Evolutionary conservation across 805 yeast species (phyloP), one percentile per base, ranked within the genome.

Genomic region (Nakazawaea ambrosiae): DNA sequence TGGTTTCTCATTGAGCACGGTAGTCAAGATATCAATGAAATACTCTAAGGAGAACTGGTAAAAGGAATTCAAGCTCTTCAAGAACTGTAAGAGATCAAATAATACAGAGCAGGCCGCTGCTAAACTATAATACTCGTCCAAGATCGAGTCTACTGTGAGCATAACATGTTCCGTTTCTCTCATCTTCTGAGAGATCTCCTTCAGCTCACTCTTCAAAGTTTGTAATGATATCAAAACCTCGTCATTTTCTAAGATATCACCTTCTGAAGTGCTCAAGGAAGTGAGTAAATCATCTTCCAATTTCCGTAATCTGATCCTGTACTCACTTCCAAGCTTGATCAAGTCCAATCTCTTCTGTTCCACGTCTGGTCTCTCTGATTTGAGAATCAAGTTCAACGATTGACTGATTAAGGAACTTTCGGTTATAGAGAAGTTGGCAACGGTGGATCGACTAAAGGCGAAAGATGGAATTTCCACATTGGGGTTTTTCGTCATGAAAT

Each of bases 381-480:
- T 54, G 27, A 90, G 57, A 0, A 83, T 62, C 36, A 69, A 55
- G 43, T 81, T 75, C 40, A 85, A 57, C 0, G 83, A 65, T 45
- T 80, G 80, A 20, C 70, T 66, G 41, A 81, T 79, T 34, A 89
- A 58, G 32, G 80, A 78, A 32, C 77, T 72, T 29, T 71, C 65
- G 1, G 95, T 82, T n/a, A 83, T 61, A 0, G 88, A 68, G 55
- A 81, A 90, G 55, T 86, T 85, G 15, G 85, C 63, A 9, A 78
- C 50, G 3, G 78, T 63, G 9, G 83, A 72, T 40, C 92, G 62
- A 12, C 88, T 65, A 11, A 70, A 49, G n/a, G 87, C 63, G 51
- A 71, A 79, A 2, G 81, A 62, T 0, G 80, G 57, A 2, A 81
- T 47, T 0, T 27, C 35, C 2, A 68, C 55, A 3, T 62, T 53